These are phyloP conservation scores for Cutaneotrichosporon dermatis DNA, from an alignment of 1,284 basidiomycete genomes.

Conservation along the genomic window DNA sequence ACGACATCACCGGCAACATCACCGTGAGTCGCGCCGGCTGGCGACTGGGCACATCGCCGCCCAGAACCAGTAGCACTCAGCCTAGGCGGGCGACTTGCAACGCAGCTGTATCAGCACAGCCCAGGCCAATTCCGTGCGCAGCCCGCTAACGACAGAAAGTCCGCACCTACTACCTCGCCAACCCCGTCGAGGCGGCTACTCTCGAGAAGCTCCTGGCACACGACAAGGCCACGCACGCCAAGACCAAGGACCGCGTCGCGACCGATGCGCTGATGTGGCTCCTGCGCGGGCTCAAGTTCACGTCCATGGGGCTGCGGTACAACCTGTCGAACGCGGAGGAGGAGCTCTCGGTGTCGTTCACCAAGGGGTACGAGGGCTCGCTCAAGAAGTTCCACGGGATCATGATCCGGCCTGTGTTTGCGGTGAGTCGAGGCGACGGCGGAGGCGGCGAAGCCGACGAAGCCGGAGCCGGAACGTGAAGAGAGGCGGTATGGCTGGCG, in stretches of 20 bases:
- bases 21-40: too few species aligned
- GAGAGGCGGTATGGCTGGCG: too few species aligned
- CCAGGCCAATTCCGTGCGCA: too few species aligned
- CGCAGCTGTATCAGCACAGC: too few species aligned
- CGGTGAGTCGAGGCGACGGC: constrained; percentile 54
- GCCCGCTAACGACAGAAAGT: constrained; percentile 74
- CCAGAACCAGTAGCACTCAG: too few species aligned
- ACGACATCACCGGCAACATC: constrained; percentile 90
- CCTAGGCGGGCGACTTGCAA: not conserved
- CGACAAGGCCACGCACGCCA: constrained; percentile 59
- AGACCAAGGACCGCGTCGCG: constrained; percentile 53
- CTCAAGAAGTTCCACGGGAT: constrained; percentile 86
- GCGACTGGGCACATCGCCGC: too few species aligned
- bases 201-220: constrained; percentile 79
- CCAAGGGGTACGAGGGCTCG: constrained; percentile 72
- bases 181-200: constrained; percentile 64
- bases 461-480: too few species aligned
- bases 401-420: constrained; percentile 78
- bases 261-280: constrained; percentile 94
- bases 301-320: constrained; percentile 72
- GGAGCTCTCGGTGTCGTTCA: constrained; percentile 75
- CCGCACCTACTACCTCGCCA: constrained; percentile 66
- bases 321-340: constrained; percentile 64
- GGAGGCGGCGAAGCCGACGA: too few species aligned
- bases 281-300: constrained; percentile 84